phyloP scores from a whole-genome alignment of 2,329 filamentous ascomycete species.

The Epichloe scottii region DNA sequence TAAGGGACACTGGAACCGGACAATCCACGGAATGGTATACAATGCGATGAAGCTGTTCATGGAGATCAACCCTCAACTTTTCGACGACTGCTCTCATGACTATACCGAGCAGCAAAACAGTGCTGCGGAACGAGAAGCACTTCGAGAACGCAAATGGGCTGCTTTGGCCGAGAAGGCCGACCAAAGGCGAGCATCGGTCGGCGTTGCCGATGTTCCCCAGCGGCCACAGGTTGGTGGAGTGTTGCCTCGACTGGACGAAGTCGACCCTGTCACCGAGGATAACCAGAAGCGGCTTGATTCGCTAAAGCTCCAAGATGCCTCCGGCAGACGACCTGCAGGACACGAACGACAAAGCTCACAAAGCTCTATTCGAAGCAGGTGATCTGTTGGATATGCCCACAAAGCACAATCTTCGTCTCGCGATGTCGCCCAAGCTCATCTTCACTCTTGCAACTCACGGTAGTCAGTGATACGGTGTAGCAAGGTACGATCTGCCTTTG shows the following conservation, averaged over 20 bases:
- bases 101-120: constrained; percentile 95
- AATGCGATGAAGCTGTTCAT: constrained; percentile 99
- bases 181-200: constrained; percentile 40
- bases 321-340: constrained; percentile 40
- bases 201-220: constrained; percentile 19
- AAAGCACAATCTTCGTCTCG: background rate
- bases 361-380: constrained; percentile 39
- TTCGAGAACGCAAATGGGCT: constrained; percentile 81
- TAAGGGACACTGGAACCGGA: constrained; percentile 99
- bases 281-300: constrained; percentile 81
- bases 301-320: constrained; percentile 73
- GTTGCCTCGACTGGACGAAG: constrained; percentile 53
- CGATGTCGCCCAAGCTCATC: background rate
- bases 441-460: background rate
- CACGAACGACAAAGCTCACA: constrained; percentile 51
- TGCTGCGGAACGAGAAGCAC: constrained; percentile 69
- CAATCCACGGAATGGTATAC: constrained; percentile 99
- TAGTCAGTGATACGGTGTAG: background rate
- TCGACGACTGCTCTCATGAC: constrained; percentile 96
- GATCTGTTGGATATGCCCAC: constrained; percentile 16
- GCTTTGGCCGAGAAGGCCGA: constrained; percentile 70
- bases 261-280: constrained; percentile 68
- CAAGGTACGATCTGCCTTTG: background rate
- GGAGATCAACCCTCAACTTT: constrained; percentile 97
- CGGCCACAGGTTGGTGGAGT: constrained; percentile 25